Conservation (phyloP, 2,329 filamentous ascomycete species). For the Exserohilum rostratum region DNA sequence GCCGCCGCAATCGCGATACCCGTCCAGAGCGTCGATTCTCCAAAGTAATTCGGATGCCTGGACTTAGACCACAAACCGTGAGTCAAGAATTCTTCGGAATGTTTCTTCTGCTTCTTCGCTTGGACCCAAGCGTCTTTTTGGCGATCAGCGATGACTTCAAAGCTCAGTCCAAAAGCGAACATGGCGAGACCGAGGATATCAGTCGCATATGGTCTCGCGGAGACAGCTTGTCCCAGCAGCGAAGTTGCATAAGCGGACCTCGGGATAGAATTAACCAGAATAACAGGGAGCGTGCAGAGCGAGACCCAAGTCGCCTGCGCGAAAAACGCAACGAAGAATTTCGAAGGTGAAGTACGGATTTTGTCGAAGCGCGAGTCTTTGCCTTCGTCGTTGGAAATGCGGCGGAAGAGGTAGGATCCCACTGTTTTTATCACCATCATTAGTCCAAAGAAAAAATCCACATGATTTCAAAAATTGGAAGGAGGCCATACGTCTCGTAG, state of each 20-base stretch:
- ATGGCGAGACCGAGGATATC: conserved; percentile 65
- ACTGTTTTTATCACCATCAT: conserved; percentile 50
- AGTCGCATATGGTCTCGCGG: conserved; percentile 50
- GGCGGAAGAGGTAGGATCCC: conserved; percentile 67
- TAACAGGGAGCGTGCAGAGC: conserved; percentile 68
- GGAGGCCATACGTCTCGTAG: conserved; percentile 58
- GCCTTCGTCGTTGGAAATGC: conserved; percentile 62
- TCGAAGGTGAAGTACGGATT: conserved; percentile 59
- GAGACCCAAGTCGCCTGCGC: conserved; percentile 72
- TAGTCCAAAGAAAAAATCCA: too few species aligned
- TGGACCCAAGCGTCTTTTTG: conserved; percentile 68
- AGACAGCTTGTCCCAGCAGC: conserved; percentile 54
- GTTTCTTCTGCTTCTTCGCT: conserved; percentile 68
- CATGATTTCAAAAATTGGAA: too few species aligned
- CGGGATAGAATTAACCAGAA: conserved; percentile 68
- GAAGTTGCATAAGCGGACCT: conserved; percentile 54
- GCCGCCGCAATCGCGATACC: conserved; percentile 67
- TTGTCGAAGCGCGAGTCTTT: conserved; percentile 64
- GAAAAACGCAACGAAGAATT: conserved; percentile 62
- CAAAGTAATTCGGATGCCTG: conserved; percentile 74
- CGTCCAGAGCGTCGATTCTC: conserved; percentile 72
- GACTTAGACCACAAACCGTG: conserved; percentile 66
- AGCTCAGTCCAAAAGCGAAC: conserved; percentile 64
- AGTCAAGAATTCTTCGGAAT: conserved; percentile 70
- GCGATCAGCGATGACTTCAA: conserved; percentile 67